phyloP scores from a whole-genome alignment of 345 rosid species.

The Eucalyptus cloeziana region DNA sequence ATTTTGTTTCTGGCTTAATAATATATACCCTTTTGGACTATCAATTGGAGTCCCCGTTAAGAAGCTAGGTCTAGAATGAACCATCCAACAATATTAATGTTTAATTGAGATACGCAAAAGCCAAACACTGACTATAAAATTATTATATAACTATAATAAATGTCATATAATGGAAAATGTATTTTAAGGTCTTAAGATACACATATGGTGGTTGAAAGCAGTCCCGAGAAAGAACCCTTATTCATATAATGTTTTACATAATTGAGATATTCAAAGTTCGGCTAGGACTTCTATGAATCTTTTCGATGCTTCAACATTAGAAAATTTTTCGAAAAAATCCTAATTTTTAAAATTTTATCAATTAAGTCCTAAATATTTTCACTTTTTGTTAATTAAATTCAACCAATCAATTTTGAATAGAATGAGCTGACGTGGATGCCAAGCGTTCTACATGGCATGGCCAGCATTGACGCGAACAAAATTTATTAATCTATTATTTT shows the following conservation, averaged over 20 bases:
- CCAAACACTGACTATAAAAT: background rate
- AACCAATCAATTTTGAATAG: no score
- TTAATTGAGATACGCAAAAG: background rate
- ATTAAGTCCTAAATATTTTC: no score
- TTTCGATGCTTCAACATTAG: no score
- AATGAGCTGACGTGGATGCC: no score
- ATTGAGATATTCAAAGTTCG: background rate
- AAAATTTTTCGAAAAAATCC: no score
- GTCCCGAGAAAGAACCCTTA: background rate
- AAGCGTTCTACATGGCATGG: rapidly evolving
- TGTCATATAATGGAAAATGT: background rate
- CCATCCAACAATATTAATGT: background rate
- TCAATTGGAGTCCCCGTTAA: background rate
- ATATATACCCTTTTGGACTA: background rate
- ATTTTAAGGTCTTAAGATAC: background rate
- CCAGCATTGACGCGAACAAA: rapidly evolving
- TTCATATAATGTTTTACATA: no score
- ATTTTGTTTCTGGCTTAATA: no score
- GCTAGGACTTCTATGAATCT: background rate
- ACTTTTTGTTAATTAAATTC: no score
- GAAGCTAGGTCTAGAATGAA: background rate
- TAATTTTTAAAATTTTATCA: no score
- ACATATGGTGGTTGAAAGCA: background rate
- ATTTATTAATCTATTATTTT: no score
- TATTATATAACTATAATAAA: no score